phyloP scores from a whole-genome alignment of 202 grass and related monocot species.

The Sporobolus alterniflorus region DNA sequence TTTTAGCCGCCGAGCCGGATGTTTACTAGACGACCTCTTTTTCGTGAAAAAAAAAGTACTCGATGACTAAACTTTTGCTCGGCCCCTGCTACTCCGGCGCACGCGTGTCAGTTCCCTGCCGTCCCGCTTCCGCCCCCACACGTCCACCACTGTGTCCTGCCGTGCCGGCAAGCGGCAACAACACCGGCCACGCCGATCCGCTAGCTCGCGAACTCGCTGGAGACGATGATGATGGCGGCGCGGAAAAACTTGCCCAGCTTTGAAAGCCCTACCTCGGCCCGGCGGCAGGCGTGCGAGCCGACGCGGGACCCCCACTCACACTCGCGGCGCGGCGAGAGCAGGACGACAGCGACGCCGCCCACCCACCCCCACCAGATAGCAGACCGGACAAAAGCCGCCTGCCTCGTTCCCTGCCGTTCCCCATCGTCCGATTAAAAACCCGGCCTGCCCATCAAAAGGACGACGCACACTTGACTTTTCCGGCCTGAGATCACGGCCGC shows the following conservation, averaged over 20 bases:
- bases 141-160: too few species aligned
- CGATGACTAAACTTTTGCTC: background rate
- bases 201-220: background rate
- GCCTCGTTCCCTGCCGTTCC: too few species aligned
- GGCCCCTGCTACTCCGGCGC: background rate
- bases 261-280: too few species aligned
- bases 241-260: conserved; percentile 1
- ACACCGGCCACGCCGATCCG: conserved; percentile 1
- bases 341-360: conserved; percentile 27
- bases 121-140: too few species aligned
- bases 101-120: background rate
- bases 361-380: background rate
- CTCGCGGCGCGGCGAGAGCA: background rate
- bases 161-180: too few species aligned
- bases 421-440: background rate
- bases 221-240: conserved; percentile 39
- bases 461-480: conserved; percentile 41
- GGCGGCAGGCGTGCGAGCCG: too few species aligned
- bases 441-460: conserved; percentile 1
- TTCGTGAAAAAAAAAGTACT: background rate
- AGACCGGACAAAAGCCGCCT: too few species aligned
- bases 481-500: conserved; percentile 11
- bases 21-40: background rate
- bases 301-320: background rate
- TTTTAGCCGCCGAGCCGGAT: background rate